Base-by-base conservation (phyloP, 1,284 basidiomycete genomes). In the Chiua sp. region DNA sequence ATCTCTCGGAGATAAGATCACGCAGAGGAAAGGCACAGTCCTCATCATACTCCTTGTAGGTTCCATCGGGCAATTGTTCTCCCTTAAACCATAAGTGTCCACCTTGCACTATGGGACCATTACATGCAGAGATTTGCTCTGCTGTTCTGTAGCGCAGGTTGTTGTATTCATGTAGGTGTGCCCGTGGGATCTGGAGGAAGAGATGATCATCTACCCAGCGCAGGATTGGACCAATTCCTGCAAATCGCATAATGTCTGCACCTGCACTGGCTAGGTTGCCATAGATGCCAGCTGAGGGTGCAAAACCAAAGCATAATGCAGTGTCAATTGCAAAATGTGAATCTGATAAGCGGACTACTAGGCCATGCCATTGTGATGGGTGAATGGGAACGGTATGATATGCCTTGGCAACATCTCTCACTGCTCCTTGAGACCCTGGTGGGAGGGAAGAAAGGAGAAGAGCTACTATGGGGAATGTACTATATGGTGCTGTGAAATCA, bases 121-220 rank as follows among this genome's bases (percentile, higher is more conserved):
- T 10, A 23, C 8, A 16, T 2, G 6, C 8, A 3, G 18, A 20
- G 23, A 52, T 49, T 13, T 20, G n/a, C 13, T 15, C 15, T 6
- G 44, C 49, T 15, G 28, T 30, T 16, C 5, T 3, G 4, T 4
- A 3, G 1, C 33, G 22, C 12, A 15, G 52, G 1, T 4, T 1
- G 15, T 57, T 59, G 55, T 54, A 60, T 0, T 6, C 0, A 0
- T 3, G 3, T 0, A 55, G 35, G 16, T 35, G 12, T 5, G 2
- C 6, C 0, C 1, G 7, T 5, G 47, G 52, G 0, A 80, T 68
- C 0, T 71, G 60, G 1, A 80, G 39, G 62, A 80, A 80, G 0
- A 78, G 8, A 26, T 78, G 75, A 54, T 81, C 73, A 54, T 82
- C 79, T 0, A 81, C 76, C 79, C 79, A 81, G 51, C 77, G 71